These are phyloP conservation scores for Cordyceps fumosorosea DNA, from an alignment of 2,329 filamentous ascomycete species.

Conservation along the genomic window DNA sequence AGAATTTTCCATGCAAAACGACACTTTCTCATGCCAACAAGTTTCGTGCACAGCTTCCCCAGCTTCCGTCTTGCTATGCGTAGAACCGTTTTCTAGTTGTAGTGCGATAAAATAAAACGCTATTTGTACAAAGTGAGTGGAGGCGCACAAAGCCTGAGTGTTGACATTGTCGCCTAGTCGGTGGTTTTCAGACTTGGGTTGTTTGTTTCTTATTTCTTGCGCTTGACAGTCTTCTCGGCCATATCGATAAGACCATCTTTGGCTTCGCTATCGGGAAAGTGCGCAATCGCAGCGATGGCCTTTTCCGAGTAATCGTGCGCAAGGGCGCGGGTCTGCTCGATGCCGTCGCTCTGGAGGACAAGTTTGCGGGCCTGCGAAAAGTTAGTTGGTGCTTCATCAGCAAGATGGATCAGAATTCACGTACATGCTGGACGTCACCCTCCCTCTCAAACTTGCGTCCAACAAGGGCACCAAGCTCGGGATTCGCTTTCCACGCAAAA, in stretches of 20 bases:
- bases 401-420: slow-evolving; percentile 24
- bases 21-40: background rate
- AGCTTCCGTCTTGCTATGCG: background rate
- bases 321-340: slow-evolving; percentile 85
- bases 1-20: background rate
- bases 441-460: slow-evolving; percentile 81
- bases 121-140: slow-evolving; percentile 15
- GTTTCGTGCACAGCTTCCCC: background rate
- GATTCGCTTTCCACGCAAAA: slow-evolving; percentile 89
- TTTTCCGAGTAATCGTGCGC: slow-evolving; percentile 87
- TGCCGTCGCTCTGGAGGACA: slow-evolving; percentile 75
- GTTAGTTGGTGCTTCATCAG: background rate
- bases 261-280: slow-evolving; percentile 89
- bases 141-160: background rate
- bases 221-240: slow-evolving; percentile 84
- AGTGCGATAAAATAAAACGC: slow-evolving; percentile 8
- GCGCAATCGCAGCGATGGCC: slow-evolving; percentile 74
- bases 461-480: slow-evolving; percentile 78
- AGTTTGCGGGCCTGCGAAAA: slow-evolving; percentile 69
- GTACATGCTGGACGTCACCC: slow-evolving; percentile 79
- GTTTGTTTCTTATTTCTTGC: slow-evolving; percentile 61
- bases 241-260: slow-evolving; percentile 89
- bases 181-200: slow-evolving; percentile 7
- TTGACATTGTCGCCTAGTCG: background rate
- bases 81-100: background rate